Evolutionary conservation across 768 basidiomycete species (phyloP), one percentile per base, ranked within the genome.

Genomic region (Rhizopogon vesiculosus): DNA sequence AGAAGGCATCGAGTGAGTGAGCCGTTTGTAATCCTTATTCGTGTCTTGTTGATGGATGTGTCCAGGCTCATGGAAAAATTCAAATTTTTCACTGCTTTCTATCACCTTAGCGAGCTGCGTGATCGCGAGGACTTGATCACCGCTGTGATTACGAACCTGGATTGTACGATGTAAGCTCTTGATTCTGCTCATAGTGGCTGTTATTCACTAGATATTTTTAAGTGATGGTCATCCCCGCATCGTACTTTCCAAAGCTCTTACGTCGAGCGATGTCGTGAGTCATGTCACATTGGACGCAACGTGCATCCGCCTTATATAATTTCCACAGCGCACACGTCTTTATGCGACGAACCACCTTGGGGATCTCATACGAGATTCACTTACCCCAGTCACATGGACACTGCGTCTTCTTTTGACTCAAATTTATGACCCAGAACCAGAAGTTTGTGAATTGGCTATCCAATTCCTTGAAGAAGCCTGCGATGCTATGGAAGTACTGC

Each of bases 211-310:
- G 55, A n/a, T 38, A 42, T 40, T n/a, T n/a, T n/a, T 40, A 29
- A 98, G 96, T 58, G 94, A 98, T 69, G 94, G 95, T 0, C 97
- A 99, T 70, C 81, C 94, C 0, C 85, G 97, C 18, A 91, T 98
- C 43, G 86, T 99, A 12, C 71, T 99, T 19, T 93, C 92, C 15
- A 98, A 98, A 66, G 92, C 95, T 0, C 74, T 99, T 48, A 98
- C 96, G 0, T 98, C 96, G 0, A 92, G 85, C 67, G 93, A 93
- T 70, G 88, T 88, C 73, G 93, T 89, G 60, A 42, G 75, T 51
- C 18, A 19, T 25, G 29, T 10, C 40, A 22, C 45, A 10, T 16
- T 6, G 53, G 39, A 51, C n/a, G 41, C 13, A 42, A 10, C 43
- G 15, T 39, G 18, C 22, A 31, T 15, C 13, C 31, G 16, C 41